Evolutionary conservation across 257 asterid species (phyloP).

Genomic region (Solanum sejunctum): DNA sequence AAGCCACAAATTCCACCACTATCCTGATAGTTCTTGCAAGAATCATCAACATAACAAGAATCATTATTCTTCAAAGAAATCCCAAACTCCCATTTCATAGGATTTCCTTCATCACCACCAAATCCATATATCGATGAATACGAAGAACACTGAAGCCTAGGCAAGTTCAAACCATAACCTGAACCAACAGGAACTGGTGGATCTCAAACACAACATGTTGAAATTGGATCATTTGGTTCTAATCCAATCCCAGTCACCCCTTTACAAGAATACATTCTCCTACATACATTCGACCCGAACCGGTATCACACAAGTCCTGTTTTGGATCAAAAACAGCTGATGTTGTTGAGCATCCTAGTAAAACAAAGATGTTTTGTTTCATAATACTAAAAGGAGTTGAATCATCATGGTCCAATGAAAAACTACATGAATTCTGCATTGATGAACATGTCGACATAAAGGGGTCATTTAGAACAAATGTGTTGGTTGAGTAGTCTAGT

Average conservation of each 20-base stretch:
- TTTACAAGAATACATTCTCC: constrained; percentile 50
- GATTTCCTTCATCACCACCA: constrained; percentile 66
- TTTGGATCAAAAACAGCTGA: constrained; percentile 49
- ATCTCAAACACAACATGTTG: constrained; percentile 57
- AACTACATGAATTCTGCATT: constrained; percentile 67
- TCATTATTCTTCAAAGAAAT: constrained; percentile 31
- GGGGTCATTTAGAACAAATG: constrained; percentile 35
- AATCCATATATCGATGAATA: constrained; percentile 53
- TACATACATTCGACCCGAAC: constrained; percentile 44
- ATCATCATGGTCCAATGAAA: constrained; percentile 20
- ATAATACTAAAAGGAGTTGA: constrained; percentile 27
- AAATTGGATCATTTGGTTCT: constrained; percentile 36
- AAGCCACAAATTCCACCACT: constrained; percentile 67
- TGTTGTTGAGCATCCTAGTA: constrained; percentile 58
- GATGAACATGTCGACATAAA: constrained; percentile 67
- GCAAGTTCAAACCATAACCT: constrained; percentile 40
- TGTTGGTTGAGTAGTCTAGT: constrained; percentile 37
- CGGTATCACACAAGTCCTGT: constrained; percentile 42
- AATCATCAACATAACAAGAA: constrained; percentile 12
- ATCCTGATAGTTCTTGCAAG: constrained; percentile 56
- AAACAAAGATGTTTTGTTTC: constrained; percentile 33
- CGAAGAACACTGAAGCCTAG: constrained; percentile 68
- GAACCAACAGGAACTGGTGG: constrained; percentile 23
- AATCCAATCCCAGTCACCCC: constrained; percentile 48
- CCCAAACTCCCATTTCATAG: constrained; percentile 71